These are phyloP conservation scores for Xylaria sp. DNA, from an alignment of 2,329 filamentous ascomycete genomes.

Conservation along the genomic window DNA sequence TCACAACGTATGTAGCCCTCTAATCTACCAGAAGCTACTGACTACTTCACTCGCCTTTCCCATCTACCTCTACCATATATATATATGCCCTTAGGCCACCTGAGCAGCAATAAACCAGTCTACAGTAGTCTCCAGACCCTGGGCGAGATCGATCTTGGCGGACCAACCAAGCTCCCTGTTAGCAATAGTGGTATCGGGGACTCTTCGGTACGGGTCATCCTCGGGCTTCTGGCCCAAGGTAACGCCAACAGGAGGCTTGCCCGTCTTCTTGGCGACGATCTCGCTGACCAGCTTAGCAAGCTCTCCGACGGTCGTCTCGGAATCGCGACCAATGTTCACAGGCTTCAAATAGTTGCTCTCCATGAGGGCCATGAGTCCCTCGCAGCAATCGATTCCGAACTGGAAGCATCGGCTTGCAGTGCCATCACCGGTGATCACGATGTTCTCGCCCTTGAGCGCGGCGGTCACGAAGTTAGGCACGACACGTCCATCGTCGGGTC, in stretches of 20 bases:
- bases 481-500: slow-evolving; percentile 1
- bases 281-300: background rate
- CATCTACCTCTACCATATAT: background rate
- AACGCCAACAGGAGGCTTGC: background rate
- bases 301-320: background rate
- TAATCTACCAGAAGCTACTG: background rate
- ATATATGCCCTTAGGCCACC: background rate
- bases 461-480: background rate
- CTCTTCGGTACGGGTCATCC: slow-evolving; percentile 1
- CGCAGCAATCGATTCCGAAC: background rate
- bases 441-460: background rate
- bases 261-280: background rate
- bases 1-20: background rate
- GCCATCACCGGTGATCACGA: background rate
- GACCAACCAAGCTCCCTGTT: background rate
- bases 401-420: background rate
- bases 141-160: background rate
- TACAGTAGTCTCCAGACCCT: background rate
- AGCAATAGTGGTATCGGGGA: background rate
- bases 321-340: background rate
- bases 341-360: slow-evolving; percentile 1
- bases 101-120: background rate
- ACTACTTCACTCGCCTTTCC: background rate
- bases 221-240: slow-evolving; percentile 3
- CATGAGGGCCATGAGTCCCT: slow-evolving; percentile 1